phyloP scores from a whole-genome alignment of 306 rosid genomes.

The Acacia confusa region DNA sequence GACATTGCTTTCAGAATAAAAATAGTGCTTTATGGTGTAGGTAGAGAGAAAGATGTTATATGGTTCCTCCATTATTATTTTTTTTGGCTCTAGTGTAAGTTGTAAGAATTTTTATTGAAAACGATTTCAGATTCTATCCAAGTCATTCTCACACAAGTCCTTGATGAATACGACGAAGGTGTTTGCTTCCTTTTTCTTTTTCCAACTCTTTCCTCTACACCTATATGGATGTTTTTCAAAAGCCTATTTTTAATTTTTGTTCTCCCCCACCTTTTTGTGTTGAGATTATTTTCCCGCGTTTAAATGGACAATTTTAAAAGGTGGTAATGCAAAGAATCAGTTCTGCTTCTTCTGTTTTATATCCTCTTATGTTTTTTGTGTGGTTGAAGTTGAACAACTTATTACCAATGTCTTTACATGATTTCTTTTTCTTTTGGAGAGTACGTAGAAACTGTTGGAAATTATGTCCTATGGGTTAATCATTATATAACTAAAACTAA shows the following conservation, averaged over 20 bases:
- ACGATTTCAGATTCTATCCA: neutral
- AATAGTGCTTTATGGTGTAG: neutral
- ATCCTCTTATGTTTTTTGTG: neutral
- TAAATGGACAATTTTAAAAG: neutral
- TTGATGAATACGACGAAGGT: neutral
- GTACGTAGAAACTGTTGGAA: too few relatives aligned
- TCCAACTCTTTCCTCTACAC: neutral
- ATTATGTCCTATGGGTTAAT: too few relatives aligned
- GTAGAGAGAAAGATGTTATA: neutral
- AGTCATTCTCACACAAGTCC: neutral
- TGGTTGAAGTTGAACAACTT: neutral
- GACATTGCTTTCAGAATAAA: neutral
- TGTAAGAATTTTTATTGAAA: neutral
- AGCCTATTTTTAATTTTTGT: neutral
- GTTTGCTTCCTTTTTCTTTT: neutral
- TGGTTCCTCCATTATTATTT: neutral
- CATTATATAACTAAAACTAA: too few relatives aligned
- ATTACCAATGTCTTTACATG: neutral
- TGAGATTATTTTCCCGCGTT: neutral
- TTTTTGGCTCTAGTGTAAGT: neutral
- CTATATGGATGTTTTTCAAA: neutral
- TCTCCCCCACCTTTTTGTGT: neutral
- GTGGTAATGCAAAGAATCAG: neutral
- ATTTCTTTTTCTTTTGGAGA: neutral
- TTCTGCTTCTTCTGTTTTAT: neutral